phyloP scores from a whole-genome alignment of 1,284 basidiomycete species.

The Moniliella sp. region DNA sequence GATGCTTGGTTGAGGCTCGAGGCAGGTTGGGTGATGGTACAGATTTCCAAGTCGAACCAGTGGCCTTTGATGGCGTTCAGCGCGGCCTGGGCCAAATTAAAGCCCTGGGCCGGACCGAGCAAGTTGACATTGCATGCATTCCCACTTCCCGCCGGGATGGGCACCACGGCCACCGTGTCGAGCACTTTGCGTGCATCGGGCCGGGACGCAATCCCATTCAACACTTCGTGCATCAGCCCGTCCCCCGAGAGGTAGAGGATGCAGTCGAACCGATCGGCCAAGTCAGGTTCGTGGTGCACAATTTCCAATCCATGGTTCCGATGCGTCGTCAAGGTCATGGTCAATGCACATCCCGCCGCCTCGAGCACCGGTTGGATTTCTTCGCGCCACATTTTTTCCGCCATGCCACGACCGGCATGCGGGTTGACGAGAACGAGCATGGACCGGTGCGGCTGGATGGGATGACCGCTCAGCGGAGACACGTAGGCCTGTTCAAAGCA shows the following conservation, averaged over 20 bases:
- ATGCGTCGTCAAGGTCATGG: constrained; percentile 41
- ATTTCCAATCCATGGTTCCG: constrained; percentile 53
- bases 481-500: constrained; percentile 12
- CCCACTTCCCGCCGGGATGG: constrained; percentile 67
- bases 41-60: constrained; percentile 54
- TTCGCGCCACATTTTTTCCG: constrained; percentile 43
- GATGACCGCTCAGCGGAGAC: no score
- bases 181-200: constrained; percentile 51
- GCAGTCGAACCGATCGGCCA: constrained; percentile 43
- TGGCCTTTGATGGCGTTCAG: constrained; percentile 73
- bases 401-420: constrained; percentile 62
- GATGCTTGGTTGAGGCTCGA: no score
- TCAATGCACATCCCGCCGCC: constrained; percentile 50
- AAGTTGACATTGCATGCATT: constrained; percentile 60
- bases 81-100: constrained; percentile 39
- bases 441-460: constrained; percentile 9
- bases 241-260: constrained; percentile 71
- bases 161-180: constrained; percentile 52
- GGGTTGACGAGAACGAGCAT: constrained; percentile 58
- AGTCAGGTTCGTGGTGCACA: constrained; percentile 37
- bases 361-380: constrained; percentile 57
- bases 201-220: constrained; percentile 69
- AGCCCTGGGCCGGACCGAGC: constrained; percentile 33
- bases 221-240: constrained; percentile 67
- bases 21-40: constrained; percentile 53